Evolutionary conservation across 106 monocot species (phyloP).

Genomic region (Acorus gramineus): DNA sequence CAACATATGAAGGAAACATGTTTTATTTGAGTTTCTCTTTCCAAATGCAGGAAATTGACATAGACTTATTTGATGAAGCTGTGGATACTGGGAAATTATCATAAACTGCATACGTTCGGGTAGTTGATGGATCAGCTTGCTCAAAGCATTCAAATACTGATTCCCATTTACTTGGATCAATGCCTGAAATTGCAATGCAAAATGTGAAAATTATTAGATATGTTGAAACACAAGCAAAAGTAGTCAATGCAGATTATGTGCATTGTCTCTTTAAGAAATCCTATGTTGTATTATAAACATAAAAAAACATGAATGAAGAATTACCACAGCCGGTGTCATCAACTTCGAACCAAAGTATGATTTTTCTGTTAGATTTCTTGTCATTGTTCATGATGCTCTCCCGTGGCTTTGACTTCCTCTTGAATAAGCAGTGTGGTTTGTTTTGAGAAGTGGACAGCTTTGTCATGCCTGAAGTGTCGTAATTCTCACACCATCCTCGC

Average conservation of each 20-base stretch:
- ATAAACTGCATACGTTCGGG: slow-evolving; percentile 33
- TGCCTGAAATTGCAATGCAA: slow-evolving; percentile 15
- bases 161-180: slow-evolving; percentile 59
- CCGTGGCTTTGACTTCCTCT: slow-evolving; percentile 11
- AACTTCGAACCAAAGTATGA: slow-evolving; percentile 50
- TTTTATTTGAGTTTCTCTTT: background rate
- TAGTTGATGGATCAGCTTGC: slow-evolving; percentile 60
- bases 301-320: background rate
- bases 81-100: no score
- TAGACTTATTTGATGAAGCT: background rate
- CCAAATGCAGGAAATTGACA: background rate
- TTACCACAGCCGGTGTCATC: slow-evolving; percentile 60
- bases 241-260: no score
- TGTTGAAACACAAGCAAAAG: background rate
- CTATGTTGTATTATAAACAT: background rate
- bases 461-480: background rate
- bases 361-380: slow-evolving; percentile 11
- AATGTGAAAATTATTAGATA: background rate
- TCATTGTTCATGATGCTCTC: slow-evolving; percentile 9
- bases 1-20: background rate
- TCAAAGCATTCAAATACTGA: slow-evolving; percentile 64
- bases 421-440: background rate
- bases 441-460: background rate
- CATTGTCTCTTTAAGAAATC: background rate
- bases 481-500: slow-evolving; percentile 40